These are phyloP conservation scores for Psilocybe mexicana DNA, from an alignment of 1,284 basidiomycete genomes.

Conservation along the genomic window DNA sequence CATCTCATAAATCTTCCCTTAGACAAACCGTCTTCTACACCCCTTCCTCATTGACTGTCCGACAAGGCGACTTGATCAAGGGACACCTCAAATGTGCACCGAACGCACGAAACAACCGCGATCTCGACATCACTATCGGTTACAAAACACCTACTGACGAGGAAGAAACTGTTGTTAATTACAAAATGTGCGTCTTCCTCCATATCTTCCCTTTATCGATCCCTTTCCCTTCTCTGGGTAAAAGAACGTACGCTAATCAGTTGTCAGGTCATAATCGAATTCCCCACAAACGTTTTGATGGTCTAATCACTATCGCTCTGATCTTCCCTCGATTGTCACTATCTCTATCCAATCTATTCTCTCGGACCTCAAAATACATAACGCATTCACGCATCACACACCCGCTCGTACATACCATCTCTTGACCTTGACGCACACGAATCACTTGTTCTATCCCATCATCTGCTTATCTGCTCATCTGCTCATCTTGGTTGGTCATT, in stretches of 20 bases:
- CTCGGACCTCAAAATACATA: too few species aligned
- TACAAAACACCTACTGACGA: constrained; percentile 52
- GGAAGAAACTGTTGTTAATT: constrained; percentile 49
- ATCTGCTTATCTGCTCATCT: background rate
- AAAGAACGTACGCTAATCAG: constrained; percentile 58
- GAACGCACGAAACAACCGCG: constrained; percentile 89
- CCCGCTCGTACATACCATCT: background rate
- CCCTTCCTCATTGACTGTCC: constrained; percentile 68
- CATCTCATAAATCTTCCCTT: too few species aligned
- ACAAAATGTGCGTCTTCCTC: constrained; percentile 74
- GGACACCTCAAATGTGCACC: constrained; percentile 81
- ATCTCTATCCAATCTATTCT: too few species aligned
- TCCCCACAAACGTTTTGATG: background rate
- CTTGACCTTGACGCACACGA: too few species aligned
- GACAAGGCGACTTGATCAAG: constrained; percentile 69
- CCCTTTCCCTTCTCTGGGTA: constrained; percentile 33
- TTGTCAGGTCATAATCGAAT: constrained; percentile 64
- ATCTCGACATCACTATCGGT: constrained; percentile 85
- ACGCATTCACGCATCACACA: background rate
- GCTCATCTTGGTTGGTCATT: background rate
- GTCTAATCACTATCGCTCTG: background rate
- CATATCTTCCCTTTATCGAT: constrained; percentile 16
- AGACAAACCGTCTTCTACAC: constrained; percentile 98
- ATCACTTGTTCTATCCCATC: too few species aligned
- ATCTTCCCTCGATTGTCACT: background rate